A percentile compares a stretch with the other conserved stretches of the same genome.
Evolutionary conservation across 169 alveolate genomes (phyloP).

Genomic region (Perkinsus chesapeaki): DNA sequence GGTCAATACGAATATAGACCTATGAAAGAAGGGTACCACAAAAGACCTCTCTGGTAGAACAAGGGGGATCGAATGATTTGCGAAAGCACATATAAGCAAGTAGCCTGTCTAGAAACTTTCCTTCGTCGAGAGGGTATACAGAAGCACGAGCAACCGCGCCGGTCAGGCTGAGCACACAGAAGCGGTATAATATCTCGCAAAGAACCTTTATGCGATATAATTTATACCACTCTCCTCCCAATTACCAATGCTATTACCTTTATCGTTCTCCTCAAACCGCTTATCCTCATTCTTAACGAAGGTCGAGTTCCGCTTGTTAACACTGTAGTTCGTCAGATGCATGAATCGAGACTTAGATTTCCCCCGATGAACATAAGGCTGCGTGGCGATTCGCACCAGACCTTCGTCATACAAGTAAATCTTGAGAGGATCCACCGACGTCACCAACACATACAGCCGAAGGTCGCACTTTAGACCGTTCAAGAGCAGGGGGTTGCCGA

Average conservation of each 20-base stretch:
- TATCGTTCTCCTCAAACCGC: constrained; percentile 21
- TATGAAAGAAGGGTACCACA: too few species aligned
- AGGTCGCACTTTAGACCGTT: constrained; percentile 88
- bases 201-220: too few species aligned
- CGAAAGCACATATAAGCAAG: too few species aligned
- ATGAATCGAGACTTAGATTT: constrained; percentile 46
- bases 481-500: constrained; percentile 78
- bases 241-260: not conserved
- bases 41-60: too few species aligned
- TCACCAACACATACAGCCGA: constrained; percentile 80
- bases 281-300: constrained; percentile 46
- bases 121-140: too few species aligned
- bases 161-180: too few species aligned
- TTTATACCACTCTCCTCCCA: too few species aligned
- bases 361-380: constrained; percentile 11
- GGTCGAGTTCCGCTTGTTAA: constrained; percentile 60
- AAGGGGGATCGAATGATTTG: too few species aligned
- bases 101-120: too few species aligned
- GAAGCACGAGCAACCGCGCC: too few species aligned
- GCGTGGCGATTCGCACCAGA: constrained; percentile 81
- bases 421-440: constrained; percentile 78
- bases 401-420: constrained; percentile 78
- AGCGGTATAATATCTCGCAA: too few species aligned
- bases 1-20: too few species aligned
- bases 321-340: constrained; percentile 77